These are phyloP conservation scores for Pinus albicaulis DNA, from an alignment of 75 land plant genomes.

Conservation along the genomic window DNA sequence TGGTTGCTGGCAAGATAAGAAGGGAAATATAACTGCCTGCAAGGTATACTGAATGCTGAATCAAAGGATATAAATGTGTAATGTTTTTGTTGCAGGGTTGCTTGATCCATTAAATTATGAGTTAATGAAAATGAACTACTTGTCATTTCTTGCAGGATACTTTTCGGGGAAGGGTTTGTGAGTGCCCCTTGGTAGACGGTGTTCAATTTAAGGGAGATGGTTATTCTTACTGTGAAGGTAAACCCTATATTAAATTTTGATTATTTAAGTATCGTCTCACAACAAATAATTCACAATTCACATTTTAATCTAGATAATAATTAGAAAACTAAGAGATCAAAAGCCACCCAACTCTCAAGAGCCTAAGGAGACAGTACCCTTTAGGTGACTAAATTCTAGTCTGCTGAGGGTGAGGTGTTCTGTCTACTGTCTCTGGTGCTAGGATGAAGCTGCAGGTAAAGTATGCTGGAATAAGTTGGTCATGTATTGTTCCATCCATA, in stretches of 20 bases:
- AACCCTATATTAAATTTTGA: neutral
- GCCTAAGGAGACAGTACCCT: too few species aligned
- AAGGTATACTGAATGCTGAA: constrained; percentile 43
- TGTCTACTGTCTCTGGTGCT: too few species aligned
- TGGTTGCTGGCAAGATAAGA: constrained; percentile 92
- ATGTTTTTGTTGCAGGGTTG: neutral
- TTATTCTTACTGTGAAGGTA: constrained; percentile 83
- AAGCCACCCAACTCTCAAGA: too few species aligned
- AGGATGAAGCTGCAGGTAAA: too few species aligned
- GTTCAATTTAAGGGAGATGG: constrained; percentile 97
- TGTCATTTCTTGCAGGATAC: constrained; percentile 57
- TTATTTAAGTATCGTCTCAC: too few species aligned
- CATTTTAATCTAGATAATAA: too few species aligned
- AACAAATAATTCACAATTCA: too few species aligned
- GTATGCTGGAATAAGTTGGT: too few species aligned
- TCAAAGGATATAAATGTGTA: neutral
- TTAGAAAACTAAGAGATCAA: too few species aligned
- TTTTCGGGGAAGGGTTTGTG: constrained; percentile 91
- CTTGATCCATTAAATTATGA: neutral
- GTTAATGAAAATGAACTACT: neutral
- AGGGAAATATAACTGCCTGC: constrained; percentile 89
- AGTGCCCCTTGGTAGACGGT: constrained; percentile 86
- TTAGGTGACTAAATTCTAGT: too few species aligned
- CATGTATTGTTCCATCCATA: too few species aligned
- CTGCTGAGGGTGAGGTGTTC: too few species aligned